Percentiles rank a stretch among this genome's conserved stretches.
Conservation (phyloP, 495 filamentous ascomycete species). For the Penicillium canariense region DNA sequence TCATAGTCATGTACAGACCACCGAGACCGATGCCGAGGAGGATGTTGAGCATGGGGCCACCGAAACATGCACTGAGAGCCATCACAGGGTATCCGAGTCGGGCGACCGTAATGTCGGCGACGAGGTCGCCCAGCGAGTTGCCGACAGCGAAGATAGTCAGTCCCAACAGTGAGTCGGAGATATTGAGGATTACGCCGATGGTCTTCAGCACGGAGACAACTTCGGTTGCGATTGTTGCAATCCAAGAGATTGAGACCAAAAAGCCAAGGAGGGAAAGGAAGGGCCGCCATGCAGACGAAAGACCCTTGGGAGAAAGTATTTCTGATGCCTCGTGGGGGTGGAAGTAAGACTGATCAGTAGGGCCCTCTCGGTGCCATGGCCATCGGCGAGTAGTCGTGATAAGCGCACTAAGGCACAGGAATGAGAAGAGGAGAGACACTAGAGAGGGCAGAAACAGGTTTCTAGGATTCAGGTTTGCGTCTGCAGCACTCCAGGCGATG, state of each 20-base stretch:
- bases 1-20: conserved; percentile 79
- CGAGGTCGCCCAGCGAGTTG: conserved; percentile 90
- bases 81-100: conserved; percentile 93
- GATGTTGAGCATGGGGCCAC: conserved; percentile 97
- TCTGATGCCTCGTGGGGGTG: not conserved
- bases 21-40: conserved; percentile 87
- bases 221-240: conserved; percentile 91
- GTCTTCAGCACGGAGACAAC: conserved; percentile 95
- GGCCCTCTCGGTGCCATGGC: conserved; percentile 19
- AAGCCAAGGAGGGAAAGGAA: conserved; percentile 90
- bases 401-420: conserved; percentile 60
- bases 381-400: conserved; percentile 53
- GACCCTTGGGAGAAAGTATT: conserved; percentile 36
- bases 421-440: conserved; percentile 67
- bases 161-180: conserved; percentile 93
- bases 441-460: conserved; percentile 63
- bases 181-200: conserved; percentile 85
- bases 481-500: conserved; percentile 70
- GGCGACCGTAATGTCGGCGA: conserved; percentile 93
- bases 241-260: conserved; percentile 88
- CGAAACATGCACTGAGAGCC: conserved; percentile 92
- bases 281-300: conserved; percentile 61
- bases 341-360: not conserved
- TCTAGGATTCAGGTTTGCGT: conserved; percentile 45
- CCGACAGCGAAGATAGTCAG: conserved; percentile 96